These are phyloP conservation scores for Simplicillium aogashimaense DNA, from an alignment of 2,329 filamentous ascomycete genomes.

Conservation along the genomic window DNA sequence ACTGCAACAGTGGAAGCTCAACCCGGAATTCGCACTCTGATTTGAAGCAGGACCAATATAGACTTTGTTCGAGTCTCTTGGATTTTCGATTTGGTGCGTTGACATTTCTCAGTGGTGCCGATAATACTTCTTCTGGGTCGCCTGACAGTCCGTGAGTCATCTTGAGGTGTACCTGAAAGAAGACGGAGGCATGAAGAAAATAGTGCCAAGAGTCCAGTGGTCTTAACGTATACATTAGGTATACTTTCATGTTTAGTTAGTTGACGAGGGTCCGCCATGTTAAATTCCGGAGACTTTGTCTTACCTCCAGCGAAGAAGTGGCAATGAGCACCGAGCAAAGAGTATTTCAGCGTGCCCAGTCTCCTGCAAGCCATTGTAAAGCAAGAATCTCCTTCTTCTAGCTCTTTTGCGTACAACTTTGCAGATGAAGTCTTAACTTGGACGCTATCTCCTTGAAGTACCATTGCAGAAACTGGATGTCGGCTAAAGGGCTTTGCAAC, in stretches of 20 bases:
- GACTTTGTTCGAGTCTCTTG: slow-evolving; percentile 24
- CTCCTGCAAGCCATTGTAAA: slow-evolving; percentile 15
- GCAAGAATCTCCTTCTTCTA: slow-evolving; percentile 13
- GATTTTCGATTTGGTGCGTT: slow-evolving; percentile 7
- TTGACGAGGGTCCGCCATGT: not conserved
- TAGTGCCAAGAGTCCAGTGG: slow-evolving; percentile 26
- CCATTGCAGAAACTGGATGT: too few species aligned
- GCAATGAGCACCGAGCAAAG: slow-evolving; percentile 23
- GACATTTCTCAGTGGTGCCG: slow-evolving; percentile 1
- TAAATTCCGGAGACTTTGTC: not conserved
- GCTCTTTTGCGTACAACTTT: slow-evolving; percentile 6
- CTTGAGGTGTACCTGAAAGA: slow-evolving; percentile 23
- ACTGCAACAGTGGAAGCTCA: slow-evolving; percentile 25
- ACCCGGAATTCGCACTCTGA: slow-evolving; percentile 29
- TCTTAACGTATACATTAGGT: slow-evolving; percentile 28
- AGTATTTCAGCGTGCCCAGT: slow-evolving; percentile 14
- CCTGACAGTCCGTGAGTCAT: slow-evolving; percentile 9
- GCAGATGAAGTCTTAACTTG: slow-evolving; percentile 2
- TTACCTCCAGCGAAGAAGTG: slow-evolving; percentile 23
- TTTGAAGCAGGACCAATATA: slow-evolving; percentile 34
- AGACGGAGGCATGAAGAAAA: slow-evolving; percentile 18
- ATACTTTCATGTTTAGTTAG: slow-evolving; percentile 14
- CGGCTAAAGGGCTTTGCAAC: slow-evolving; percentile 11
- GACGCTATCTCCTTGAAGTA: too few species aligned
- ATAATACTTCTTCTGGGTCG: slow-evolving; percentile 6